Evolutionary conservation across 352 stramenopile genomes (phyloP).

Genomic region (Labyrinthula sp.): DNA sequence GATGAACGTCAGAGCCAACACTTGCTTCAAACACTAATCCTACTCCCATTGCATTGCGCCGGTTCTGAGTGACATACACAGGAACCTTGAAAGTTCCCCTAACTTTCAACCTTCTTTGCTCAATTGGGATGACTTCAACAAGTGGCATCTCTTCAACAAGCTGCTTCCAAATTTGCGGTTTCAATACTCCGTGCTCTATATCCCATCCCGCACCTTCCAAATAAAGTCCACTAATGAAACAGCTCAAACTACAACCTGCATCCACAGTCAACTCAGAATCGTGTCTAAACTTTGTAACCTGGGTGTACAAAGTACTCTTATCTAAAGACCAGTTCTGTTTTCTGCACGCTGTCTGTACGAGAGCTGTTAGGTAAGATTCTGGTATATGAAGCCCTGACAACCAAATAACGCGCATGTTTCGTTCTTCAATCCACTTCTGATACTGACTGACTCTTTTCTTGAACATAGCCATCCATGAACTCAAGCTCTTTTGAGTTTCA

Average conservation of each 20-base stretch:
- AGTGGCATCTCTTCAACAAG: slow-evolving; percentile 78
- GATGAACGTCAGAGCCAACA: slow-evolving; percentile 62
- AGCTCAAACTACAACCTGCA: no score
- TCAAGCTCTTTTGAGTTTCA: slow-evolving; percentile 76
- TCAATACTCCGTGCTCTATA: slow-evolving; percentile 45
- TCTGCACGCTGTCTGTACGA: slow-evolving; percentile 77
- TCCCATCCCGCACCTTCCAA: slow-evolving; percentile 80
- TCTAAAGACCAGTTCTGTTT: slow-evolving; percentile 73
- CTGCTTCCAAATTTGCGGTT: slow-evolving; percentile 64
- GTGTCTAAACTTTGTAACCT: slow-evolving; percentile 55
- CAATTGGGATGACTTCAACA: slow-evolving; percentile 77
- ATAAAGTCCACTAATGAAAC: slow-evolving; percentile 68
- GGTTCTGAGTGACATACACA: slow-evolving; percentile 77
- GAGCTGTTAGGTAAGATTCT: slow-evolving; percentile 76
- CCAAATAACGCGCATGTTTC: slow-evolving; percentile 72
- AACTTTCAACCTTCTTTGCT: slow-evolving; percentile 73
- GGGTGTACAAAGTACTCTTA: slow-evolving; percentile 74
- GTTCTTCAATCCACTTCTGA: slow-evolving; percentile 58
- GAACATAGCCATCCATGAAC: slow-evolving; percentile 81
- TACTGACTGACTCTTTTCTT: slow-evolving; percentile 62
- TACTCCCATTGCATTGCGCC: slow-evolving; percentile 78
- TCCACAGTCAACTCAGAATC: no score
- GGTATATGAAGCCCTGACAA: slow-evolving; percentile 74
- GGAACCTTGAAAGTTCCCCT: slow-evolving; percentile 78
- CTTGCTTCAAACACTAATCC: slow-evolving; percentile 79